Percentiles rank a stretch among this genome's conserved stretches.
Evolutionary conservation across 768 basidiomycete species (phyloP).

Genomic region (Vararia minispora): DNA sequence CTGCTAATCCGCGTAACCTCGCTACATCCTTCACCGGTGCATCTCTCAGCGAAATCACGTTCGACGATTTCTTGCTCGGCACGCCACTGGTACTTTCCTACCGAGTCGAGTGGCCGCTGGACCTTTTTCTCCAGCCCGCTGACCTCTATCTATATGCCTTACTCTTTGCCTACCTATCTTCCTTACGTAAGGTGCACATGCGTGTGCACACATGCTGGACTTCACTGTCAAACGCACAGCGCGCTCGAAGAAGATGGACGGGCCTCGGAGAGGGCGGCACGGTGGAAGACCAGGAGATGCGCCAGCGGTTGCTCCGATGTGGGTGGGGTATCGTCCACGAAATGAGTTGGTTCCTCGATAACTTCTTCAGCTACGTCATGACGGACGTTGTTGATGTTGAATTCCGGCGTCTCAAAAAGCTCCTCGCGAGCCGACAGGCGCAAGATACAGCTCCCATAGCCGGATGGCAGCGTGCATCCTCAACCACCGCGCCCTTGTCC

Average conservation of each 20-base stretch:
- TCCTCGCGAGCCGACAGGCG: slow-evolving; percentile 26
- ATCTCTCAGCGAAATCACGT: slow-evolving; percentile 33
- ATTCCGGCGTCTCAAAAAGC: slow-evolving; percentile 56
- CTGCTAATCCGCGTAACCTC: slow-evolving; percentile 29
- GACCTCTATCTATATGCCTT: slow-evolving; percentile 67
- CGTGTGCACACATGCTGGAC: slow-evolving; percentile 77
- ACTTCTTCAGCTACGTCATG: slow-evolving; percentile 76
- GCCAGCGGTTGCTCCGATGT: slow-evolving; percentile 56
- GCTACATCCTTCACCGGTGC: slow-evolving; percentile 30
- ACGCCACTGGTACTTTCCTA: slow-evolving; percentile 65
- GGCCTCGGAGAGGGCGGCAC: slow-evolving; percentile 82
- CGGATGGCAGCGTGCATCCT: too few species aligned
- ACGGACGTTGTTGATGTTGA: slow-evolving; percentile 84
- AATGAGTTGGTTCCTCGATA: slow-evolving; percentile 90
- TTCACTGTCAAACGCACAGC: slow-evolving; percentile 75
- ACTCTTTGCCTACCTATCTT: slow-evolving; percentile 74
- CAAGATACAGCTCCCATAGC: too few species aligned
- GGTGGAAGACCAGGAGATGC: slow-evolving; percentile 50
- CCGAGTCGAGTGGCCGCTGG: slow-evolving; percentile 74
- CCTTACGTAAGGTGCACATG: slow-evolving; percentile 75
- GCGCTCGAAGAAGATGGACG: slow-evolving; percentile 77
- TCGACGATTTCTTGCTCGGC: slow-evolving; percentile 71
- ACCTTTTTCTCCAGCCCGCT: slow-evolving; percentile 72
- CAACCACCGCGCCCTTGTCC: too few species aligned
- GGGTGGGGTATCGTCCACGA: slow-evolving; percentile 82